Base-by-base conservation (phyloP, 805 yeast genomes). In the Cyberlindnera misumaiensis region DNA sequence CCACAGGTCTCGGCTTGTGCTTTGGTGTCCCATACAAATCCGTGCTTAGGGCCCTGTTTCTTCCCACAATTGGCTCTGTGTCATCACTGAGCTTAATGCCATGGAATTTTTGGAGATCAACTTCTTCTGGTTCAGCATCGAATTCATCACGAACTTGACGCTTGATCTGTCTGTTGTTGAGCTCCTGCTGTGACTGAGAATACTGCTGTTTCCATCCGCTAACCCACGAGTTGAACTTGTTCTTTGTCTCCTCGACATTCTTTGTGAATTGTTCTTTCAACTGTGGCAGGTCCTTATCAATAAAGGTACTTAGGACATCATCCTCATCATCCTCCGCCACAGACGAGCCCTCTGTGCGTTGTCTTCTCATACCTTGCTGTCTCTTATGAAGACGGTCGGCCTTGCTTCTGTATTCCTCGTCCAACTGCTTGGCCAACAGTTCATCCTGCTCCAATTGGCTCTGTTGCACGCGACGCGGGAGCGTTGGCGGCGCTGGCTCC, bases 211-310 rank as follows among this genome's bases (percentile, higher is more conserved):
- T 51, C 57, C 57, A 54, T 2, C 57, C 56, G 35, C 51, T 43
- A 17, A 53, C 51, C 95, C 96, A 88, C 12, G 78, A 73, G 44
- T 83, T 80, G 42, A 88, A 75, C 39, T 82, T 80, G 34, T 73
- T 68, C 40, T 80, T 76, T 2, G 96, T 87, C 51, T 86, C 96
- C 51, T 82, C 88, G 33, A 88, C 69, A 15, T 90, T 87, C 53
- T 80, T 80, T 31, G 74, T 68, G 38, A 89, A 71, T 36, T 78
- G 73, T 40, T 81, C 83, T 53, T 75, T 78, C 48, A 84, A 64
- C 49, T 75, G 81, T 7, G 75, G 75, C 22, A 71, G 47, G 39
- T 76, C 83, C 39, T 67, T 67, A 29, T 70, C 74, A 26, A 71
- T 77, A 48, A 79, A 74, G 46, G 68, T 77, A 32, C 80, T 78